phyloP scores from a whole-genome alignment of 1,284 basidiomycete species.

The Paramarasmius palmivorus region DNA sequence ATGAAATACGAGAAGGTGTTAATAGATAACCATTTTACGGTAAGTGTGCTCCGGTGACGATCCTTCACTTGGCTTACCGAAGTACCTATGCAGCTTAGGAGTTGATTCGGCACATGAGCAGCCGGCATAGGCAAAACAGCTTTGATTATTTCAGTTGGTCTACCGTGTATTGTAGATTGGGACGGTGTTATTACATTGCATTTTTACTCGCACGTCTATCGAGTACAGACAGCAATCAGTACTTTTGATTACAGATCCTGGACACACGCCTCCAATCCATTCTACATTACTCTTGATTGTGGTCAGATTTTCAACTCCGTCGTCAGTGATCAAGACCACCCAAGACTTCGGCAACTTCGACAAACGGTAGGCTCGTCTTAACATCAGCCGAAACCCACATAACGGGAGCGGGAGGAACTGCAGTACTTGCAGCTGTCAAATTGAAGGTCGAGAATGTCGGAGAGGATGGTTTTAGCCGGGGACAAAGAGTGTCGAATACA shows the following conservation, averaged over 20 bases:
- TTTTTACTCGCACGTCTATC: neutral
- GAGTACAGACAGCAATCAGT: neutral
- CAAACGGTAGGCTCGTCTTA: slow-evolving; percentile 79
- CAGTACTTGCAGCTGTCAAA: slow-evolving; percentile 68
- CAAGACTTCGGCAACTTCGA: slow-evolving; percentile 81
- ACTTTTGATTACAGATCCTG: slow-evolving; percentile 47
- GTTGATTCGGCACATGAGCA: no score
- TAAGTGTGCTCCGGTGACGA: neutral
- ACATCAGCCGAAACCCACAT: slow-evolving; percentile 58
- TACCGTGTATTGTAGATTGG: no score
- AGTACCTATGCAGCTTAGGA: no score
- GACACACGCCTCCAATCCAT: slow-evolving; percentile 79
- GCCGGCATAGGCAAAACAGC: no score
- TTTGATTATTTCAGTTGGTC: no score
- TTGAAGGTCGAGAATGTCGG: slow-evolving; percentile 67
- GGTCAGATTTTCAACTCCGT: slow-evolving; percentile 76
- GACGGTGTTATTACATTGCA: neutral
- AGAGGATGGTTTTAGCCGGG: slow-evolving; percentile 57
- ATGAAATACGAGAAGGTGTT: neutral
- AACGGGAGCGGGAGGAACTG: slow-evolving; percentile 66
- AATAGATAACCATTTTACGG: neutral
- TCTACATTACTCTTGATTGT: slow-evolving; percentile 75
- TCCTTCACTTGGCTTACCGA: no score
- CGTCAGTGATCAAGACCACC: slow-evolving; percentile 74
- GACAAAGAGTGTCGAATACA: slow-evolving; percentile 67